These are phyloP conservation scores for Leccinum fibrillosum DNA, from an alignment of 768 basidiomycete species.

Conservation along the genomic window DNA sequence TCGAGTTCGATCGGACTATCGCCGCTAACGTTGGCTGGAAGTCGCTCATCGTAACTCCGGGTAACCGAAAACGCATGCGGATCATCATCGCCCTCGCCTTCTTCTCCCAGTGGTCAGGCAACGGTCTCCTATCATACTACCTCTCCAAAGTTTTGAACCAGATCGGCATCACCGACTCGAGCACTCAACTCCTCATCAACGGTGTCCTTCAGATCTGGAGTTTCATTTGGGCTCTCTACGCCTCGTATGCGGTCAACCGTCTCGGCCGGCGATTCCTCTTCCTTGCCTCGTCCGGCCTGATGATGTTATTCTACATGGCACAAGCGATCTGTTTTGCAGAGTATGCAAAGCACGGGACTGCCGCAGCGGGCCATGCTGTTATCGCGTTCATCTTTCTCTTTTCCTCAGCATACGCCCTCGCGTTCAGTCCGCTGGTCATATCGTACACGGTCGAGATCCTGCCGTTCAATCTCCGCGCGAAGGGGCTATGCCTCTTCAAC, in stretches of 20 bases:
- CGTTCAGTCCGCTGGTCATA: conserved; percentile 71
- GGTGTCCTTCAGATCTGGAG: conserved; percentile 53
- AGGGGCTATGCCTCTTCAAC: conserved; percentile 77
- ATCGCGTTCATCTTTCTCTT: conserved; percentile 57
- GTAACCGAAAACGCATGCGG: conserved; percentile 66
- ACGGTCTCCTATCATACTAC: conserved; percentile 71
- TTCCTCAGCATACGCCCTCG: conserved; percentile 55
- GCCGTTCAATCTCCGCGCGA: conserved; percentile 76
- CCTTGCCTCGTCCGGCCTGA: conserved; percentile 52
- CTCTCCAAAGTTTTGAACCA: conserved; percentile 65
- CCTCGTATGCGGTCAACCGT: conserved; percentile 44
- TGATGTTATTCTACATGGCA: conserved; percentile 62
- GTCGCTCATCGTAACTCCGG: conserved; percentile 60
- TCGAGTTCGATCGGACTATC: conserved; percentile 63
- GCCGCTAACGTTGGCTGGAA: conserved; percentile 64
- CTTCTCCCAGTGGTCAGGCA: conserved; percentile 78
- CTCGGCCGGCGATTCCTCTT: conserved; percentile 67
- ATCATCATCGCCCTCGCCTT: conserved; percentile 65
- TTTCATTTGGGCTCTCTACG: conserved; percentile 13
- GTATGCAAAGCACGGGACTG: conserved; percentile 43
- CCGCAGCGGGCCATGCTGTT: conserved; percentile 48
- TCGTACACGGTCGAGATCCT: conserved; percentile 73
- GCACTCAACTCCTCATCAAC: conserved; percentile 60
- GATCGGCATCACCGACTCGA: conserved; percentile 53
- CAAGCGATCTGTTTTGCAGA: conserved; percentile 66